Base-by-base conservation (phyloP, 352 stramenopile species). In the Globisporangium yorkense region DNA sequence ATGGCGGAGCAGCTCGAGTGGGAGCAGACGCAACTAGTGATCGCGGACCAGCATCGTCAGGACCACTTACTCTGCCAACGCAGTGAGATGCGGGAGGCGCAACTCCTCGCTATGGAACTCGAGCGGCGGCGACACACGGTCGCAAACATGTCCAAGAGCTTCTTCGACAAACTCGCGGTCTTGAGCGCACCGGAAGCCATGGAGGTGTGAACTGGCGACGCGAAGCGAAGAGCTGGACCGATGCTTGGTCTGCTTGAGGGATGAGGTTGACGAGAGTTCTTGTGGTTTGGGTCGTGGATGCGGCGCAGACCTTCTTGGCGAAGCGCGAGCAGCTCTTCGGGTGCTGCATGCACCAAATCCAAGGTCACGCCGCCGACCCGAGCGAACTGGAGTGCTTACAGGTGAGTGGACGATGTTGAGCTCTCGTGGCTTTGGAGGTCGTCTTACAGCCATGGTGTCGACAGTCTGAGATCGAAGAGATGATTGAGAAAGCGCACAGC, bases 111-210 rank as follows among this genome's bases (percentile, higher is more conserved):
- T n/a, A 52, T 77, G 20, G 70, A 87, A 33, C 48, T 72, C 5
- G 55, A 62, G 48, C 70, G 62, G n/a, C 58, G 68, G 12, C 70
- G 65, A 2, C 53, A 63, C 20, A 63, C 54, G 8, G 64, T 74
- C 13, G 46, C 59, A 4, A 50, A 66, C 8, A 75, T 79, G 13
- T 51, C 59, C 5, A 67, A 65, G 33, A 67, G 69, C 27, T 85
- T 87, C 56, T 74, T 84, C 33, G 72, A 87, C 49, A 68, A 60
- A 9, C 62, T 85, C 29, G 69, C 65, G 5, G 55, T 66, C 1
- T 54, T 84, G 18, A 57, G 69, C 12, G 63, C 71, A 10, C 56
- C 54, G 1, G 53, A 71, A 27, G 67, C 72, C 2, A 66, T 87
- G 41, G 63, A 71, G 21, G 61, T 80, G 27, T 1, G 35, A 6